A percentile compares a stretch with the other conserved stretches of the same genome.
These are phyloP conservation scores for Pichia sorboxylosa DNA, from an alignment of 1,139 yeast species.

Conservation along the genomic window DNA sequence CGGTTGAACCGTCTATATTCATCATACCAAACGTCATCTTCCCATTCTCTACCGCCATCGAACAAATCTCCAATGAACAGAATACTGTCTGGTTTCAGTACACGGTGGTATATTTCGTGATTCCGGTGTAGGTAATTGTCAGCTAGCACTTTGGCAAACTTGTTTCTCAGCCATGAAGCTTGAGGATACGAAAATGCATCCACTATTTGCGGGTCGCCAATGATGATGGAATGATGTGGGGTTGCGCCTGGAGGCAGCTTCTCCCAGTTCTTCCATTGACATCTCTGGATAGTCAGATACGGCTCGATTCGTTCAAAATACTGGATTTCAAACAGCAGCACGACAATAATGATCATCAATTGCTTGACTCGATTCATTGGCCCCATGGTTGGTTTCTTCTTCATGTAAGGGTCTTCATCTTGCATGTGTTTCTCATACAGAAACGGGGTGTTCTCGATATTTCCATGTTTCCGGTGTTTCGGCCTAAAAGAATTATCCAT, in stretches of 20 bases:
- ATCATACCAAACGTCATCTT: conserved; percentile 52
- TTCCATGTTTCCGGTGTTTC: too few relatives aligned
- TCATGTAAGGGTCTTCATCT: too few relatives aligned
- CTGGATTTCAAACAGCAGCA: conserved; percentile 42
- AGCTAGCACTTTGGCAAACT: conserved; percentile 35
- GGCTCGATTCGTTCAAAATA: conserved; percentile 55
- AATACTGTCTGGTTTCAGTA: conserved; percentile 62
- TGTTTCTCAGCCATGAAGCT: conserved; percentile 35
- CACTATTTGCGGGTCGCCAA: conserved; percentile 57
- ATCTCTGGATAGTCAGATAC: conserved; percentile 32
- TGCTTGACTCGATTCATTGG: conserved; percentile 9
- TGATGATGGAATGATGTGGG: conserved; percentile 55
- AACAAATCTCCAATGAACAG: conserved; percentile 83
- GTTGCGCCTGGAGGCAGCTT: conserved; percentile 28
- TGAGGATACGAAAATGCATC: conserved; percentile 54
- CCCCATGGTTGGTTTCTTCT: background rate
- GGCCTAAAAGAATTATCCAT: too few relatives aligned
- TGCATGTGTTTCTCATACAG: too few relatives aligned
- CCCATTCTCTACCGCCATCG: conserved; percentile 94
- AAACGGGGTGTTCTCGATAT: too few relatives aligned
- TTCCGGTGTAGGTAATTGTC: conserved; percentile 77
- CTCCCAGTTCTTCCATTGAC: conserved; percentile 62
- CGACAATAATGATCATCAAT: conserved; percentile 17
- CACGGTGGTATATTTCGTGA: conserved; percentile 47
- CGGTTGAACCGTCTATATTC: conserved; percentile 59